Evolutionary conservation across 768 basidiomycete species (phyloP).

Genomic region (Boletus edulis): DNA sequence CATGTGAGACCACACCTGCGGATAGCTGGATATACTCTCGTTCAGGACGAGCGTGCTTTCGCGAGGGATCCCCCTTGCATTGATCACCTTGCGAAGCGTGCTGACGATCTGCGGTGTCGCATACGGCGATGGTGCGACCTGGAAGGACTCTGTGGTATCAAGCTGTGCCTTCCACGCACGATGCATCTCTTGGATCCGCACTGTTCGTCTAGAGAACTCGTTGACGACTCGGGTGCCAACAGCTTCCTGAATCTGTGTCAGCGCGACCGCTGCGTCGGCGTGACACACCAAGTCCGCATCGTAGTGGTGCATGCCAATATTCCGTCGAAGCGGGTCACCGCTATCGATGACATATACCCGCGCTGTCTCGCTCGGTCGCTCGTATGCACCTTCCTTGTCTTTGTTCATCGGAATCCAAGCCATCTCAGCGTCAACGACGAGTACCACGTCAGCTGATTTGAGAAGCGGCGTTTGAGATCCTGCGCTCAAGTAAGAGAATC

Average conservation of each 20-base stretch:
- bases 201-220: slow-evolving; percentile 9
- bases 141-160: slow-evolving; percentile 33
- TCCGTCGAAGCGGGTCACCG: slow-evolving; percentile 57
- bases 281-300: slow-evolving; percentile 57
- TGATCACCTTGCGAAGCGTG: slow-evolving; percentile 43
- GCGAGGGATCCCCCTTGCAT: slow-evolving; percentile 32
- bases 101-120: slow-evolving; percentile 49
- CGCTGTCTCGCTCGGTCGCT: slow-evolving; percentile 40
- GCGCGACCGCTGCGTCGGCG: slow-evolving; percentile 52
- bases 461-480: slow-evolving; percentile 47
- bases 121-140: slow-evolving; percentile 20
- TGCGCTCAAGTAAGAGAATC: slow-evolving; percentile 47
- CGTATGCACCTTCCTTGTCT: slow-evolving; percentile 26
- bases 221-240: slow-evolving; percentile 11
- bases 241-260: slow-evolving; percentile 43
- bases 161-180: slow-evolving; percentile 26
- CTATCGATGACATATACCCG: slow-evolving; percentile 60
- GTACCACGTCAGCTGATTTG: slow-evolving; percentile 55
- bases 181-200: slow-evolving; percentile 21
- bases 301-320: slow-evolving; percentile 46
- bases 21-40: slow-evolving; percentile 61
- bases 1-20: slow-evolving; percentile 56
- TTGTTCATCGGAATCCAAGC: slow-evolving; percentile 61
- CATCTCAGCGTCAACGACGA: slow-evolving; percentile 63
- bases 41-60: slow-evolving; percentile 52